Percentiles rank a stretch among this genome's conserved stretches.
These are phyloP conservation scores for Leptographium lundbergii DNA, from an alignment of 2,329 filamentous ascomycete genomes.

Conservation along the genomic window DNA sequence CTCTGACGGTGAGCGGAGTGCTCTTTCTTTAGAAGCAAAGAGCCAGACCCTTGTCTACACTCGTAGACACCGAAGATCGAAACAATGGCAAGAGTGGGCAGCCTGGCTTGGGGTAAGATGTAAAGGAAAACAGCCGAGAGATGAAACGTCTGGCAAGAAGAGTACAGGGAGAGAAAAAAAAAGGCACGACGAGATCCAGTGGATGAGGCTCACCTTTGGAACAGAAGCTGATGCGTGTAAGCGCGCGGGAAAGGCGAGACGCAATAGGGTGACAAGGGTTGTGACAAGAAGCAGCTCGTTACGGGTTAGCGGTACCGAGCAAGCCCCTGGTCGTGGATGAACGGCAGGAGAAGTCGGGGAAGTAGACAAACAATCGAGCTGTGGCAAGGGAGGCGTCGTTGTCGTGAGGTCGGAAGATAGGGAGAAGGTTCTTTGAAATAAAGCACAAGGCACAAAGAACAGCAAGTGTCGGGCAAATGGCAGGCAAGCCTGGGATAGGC, in stretches of 20 bases:
- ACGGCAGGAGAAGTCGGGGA: no score
- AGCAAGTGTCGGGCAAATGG: background rate
- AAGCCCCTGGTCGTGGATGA: no score
- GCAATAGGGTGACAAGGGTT: background rate
- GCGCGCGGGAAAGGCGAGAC: slow-evolving; percentile 9
- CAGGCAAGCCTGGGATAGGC: background rate
- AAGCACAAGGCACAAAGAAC: background rate
- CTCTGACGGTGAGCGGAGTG: no score
- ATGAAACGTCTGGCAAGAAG: background rate
- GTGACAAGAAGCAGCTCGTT: background rate
- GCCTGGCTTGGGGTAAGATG: no score
- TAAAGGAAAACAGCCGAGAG: background rate
- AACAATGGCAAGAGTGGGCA: background rate
- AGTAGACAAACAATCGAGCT: no score
- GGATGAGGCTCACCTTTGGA: slow-evolving; percentile 6
- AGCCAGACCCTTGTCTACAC: no score
- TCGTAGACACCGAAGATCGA: background rate
- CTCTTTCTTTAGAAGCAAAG: background rate
- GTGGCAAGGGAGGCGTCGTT: no score
- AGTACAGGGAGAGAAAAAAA: background rate
- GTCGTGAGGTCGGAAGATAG: background rate
- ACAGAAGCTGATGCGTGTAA: slow-evolving; percentile 1
- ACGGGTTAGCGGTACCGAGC: no score
- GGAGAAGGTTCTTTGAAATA: background rate
- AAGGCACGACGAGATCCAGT: background rate